Base-by-base conservation (phyloP, 2,329 filamentous ascomycete genomes). In the Pseudogymnoascus sp. region DNA sequence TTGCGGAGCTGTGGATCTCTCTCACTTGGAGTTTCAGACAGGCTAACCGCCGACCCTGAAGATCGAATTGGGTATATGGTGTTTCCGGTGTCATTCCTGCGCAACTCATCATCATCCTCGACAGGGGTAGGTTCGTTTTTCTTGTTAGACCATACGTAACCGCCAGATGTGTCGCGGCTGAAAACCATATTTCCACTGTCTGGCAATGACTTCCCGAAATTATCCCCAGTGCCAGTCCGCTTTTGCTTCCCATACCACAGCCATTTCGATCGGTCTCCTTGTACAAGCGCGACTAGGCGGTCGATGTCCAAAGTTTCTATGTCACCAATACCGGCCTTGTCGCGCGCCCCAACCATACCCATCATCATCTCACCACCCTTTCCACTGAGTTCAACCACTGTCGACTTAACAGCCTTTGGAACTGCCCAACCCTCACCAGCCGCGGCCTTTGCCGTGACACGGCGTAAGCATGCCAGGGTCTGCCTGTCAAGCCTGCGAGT, bases 361-460 rank as follows among this genome's bases (percentile, higher is more conserved):
- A 96, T 91, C 55, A 97, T 88, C 77, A 97, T 90, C 73, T 97
- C 93, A 58, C 92, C 92, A 61, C 93, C 88, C 73, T 97, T 96
- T 12, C 94, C 93, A 67, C 91, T 91, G 39, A 99, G 85, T 74
- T 97, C 94, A 15, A 90, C 92, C 55, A 97, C 90, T 0, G 93
- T 97, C 2, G 91, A 96, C 73, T 97, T 97, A 69, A 99, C 91
- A 15, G 93, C 92, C 70, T 91, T 88, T 59, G 92, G 90, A n/a
- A 95, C 90, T 13, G 88, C 89, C 91, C 93, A 97, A 2, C 89
- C 89, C 71, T 97, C 92, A 35, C 91, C 89, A 59, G 88, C 89
- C 2, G 92, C 92, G 33, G 91, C 92, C 73, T 96, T 97, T 39
- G 91, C 90, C 10, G 93, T 97, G n/a, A 81, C 84, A 58, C 84